phyloP scores from a whole-genome alignment of 2,329 filamentous ascomycete genomes.

The Paracamarosporium sp. region DNA sequence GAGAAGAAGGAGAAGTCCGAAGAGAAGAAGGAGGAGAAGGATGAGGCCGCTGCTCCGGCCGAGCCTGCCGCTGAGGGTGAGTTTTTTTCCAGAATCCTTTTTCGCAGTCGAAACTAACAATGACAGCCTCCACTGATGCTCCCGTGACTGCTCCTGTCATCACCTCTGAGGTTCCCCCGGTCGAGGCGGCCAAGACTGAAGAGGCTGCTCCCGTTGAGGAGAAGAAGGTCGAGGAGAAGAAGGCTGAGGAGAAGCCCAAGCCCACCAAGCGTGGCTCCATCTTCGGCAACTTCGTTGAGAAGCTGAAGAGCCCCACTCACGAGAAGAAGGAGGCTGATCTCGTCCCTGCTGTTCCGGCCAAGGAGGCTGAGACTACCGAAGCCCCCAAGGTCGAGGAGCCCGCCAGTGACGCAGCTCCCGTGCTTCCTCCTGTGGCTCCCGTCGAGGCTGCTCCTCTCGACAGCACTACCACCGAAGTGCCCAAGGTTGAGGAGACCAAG shows the following conservation, averaged over 20 bases:
- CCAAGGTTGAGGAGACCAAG: constrained; percentile 34
- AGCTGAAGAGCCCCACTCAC: constrained; percentile 55
- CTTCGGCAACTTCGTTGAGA: constrained; percentile 76
- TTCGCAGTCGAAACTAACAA: constrained; percentile 13
- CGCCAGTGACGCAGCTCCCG: constrained; percentile 52
- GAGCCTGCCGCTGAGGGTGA: constrained; percentile 39
- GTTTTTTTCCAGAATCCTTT: constrained; percentile 6
- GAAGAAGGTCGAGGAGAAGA: constrained; percentile 55
- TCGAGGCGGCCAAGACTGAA: constrained; percentile 55
- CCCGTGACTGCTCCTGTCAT: constrained; percentile 19
- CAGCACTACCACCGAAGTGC: constrained; percentile 28
- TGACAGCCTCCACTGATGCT: constrained; percentile 18
- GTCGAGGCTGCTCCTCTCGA: constrained; percentile 8
- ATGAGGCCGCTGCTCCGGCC: constrained; percentile 30
- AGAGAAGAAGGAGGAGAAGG: constrained; percentile 37
- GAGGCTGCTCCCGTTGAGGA: constrained; percentile 39
- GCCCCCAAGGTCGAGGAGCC: constrained; percentile 45
- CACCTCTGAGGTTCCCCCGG: constrained; percentile 18
- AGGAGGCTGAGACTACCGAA: constrained; percentile 54
- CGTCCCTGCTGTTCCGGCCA: constrained; percentile 54
- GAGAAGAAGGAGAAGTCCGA: constrained; percentile 51
- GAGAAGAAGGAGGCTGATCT: constrained; percentile 77
- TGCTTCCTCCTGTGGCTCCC: constrained; percentile 27
- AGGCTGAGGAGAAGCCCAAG: constrained; percentile 62
- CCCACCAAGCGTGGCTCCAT: constrained; percentile 82